Percentiles rank a stretch among this genome's conserved stretches.
phyloP scores from a whole-genome alignment of 768 basidiomycete species.

The Kwoniella heveanensis region DNA sequence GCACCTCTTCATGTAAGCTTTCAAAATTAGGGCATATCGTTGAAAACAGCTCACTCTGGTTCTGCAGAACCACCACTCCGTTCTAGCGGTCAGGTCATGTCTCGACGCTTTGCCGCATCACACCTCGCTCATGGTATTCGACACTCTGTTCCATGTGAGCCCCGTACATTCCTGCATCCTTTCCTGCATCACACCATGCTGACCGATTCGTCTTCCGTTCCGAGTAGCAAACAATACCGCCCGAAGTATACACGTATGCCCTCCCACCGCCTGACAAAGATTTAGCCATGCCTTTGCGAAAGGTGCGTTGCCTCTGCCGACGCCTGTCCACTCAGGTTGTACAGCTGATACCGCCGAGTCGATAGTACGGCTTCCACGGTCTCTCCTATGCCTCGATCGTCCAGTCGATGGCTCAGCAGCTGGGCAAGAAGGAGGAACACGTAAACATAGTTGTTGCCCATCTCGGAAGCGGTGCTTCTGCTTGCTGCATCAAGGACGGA shows the following conservation, averaged over 20 bases:
- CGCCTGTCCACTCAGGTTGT: background rate
- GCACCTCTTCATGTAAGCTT: slow-evolving; percentile 69
- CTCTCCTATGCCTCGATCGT: slow-evolving; percentile 65
- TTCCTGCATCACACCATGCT: too few relatives aligned
- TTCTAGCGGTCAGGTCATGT: slow-evolving; percentile 60
- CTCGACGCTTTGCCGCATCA: slow-evolving; percentile 67
- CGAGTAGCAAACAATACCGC: slow-evolving; percentile 71
- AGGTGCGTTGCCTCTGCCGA: slow-evolving; percentile 51
- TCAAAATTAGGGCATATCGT: background rate
- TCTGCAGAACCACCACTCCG: slow-evolving; percentile 58
- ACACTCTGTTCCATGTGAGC: slow-evolving; percentile 64
- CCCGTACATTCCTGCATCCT: too few relatives aligned
- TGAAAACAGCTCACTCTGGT: slow-evolving; percentile 19
- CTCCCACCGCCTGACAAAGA: slow-evolving; percentile 64
- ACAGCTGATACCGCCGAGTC: background rate
- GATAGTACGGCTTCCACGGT: slow-evolving; percentile 83
- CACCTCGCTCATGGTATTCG: slow-evolving; percentile 79
- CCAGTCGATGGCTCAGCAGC: slow-evolving; percentile 63
- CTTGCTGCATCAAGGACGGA: slow-evolving; percentile 73
- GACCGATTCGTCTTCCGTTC: too few relatives aligned
- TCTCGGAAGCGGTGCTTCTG: slow-evolving; percentile 86
- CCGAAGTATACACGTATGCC: slow-evolving; percentile 76
- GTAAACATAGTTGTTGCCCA: slow-evolving; percentile 80
- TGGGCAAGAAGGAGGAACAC: slow-evolving; percentile 62
- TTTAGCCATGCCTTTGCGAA: slow-evolving; percentile 69